Percentiles rank a stretch among this genome's conserved stretches.
Conservation (phyloP, 495 filamentous ascomycete species). For the Neurospora terricola region DNA sequence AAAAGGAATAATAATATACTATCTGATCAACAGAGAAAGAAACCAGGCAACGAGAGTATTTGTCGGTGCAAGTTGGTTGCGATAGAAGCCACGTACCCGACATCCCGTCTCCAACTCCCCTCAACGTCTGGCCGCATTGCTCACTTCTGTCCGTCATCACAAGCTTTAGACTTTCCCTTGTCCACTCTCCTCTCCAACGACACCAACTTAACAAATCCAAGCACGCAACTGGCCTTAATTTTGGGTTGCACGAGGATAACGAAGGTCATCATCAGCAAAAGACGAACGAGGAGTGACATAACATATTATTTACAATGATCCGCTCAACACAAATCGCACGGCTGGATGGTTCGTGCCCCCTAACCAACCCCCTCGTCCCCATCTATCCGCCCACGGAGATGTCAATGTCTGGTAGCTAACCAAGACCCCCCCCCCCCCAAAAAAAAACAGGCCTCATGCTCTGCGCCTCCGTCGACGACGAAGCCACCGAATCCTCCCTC, state of each 20-base stretch:
- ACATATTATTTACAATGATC: constrained; percentile 55
- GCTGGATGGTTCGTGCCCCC: constrained; percentile 63
- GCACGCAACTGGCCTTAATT: neutral
- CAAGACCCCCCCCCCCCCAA: neutral
- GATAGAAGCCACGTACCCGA: neutral
- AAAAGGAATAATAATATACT: neutral
- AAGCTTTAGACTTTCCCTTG: neutral
- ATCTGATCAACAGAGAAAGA: neutral
- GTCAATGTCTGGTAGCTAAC: constrained; percentile 9
- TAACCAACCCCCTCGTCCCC: neutral
- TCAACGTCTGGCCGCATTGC: neutral
- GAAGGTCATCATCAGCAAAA: neutral
- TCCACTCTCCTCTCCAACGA: neutral
- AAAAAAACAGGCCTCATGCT: constrained; percentile 67
- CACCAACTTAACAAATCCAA: neutral
- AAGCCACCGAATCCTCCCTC: constrained; percentile 58
- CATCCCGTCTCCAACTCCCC: neutral
- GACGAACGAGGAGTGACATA: neutral
- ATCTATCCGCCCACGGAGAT: neutral
- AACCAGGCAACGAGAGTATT: neutral
- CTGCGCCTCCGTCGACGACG: constrained; percentile 89
- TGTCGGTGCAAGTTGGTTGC: neutral
- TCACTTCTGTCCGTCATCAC: neutral
- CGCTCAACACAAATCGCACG: constrained; percentile 89
- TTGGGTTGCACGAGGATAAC: neutral